Conservation (phyloP, 495 filamentous ascomycete species). For the Penicillium turbatum region DNA sequence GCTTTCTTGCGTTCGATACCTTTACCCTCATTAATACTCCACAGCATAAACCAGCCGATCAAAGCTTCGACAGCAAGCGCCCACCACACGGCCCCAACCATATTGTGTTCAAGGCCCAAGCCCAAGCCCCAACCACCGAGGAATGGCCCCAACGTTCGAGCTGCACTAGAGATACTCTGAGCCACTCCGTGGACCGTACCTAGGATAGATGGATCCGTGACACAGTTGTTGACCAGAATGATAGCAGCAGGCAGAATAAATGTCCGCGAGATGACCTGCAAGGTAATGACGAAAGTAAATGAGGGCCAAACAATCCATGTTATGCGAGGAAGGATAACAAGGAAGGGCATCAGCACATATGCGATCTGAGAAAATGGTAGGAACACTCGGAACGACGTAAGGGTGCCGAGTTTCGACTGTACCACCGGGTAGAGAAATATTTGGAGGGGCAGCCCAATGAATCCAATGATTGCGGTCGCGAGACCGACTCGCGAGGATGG, state of each 20-base stretch:
- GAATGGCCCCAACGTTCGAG: constrained; percentile 62
- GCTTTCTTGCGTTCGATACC: constrained; percentile 39
- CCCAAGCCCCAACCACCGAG: constrained; percentile 63
- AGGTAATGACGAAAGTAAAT: constrained; percentile 56
- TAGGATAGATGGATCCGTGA: constrained; percentile 56
- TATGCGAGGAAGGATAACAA: constrained; percentile 53
- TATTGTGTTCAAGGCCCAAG: constrained; percentile 56
- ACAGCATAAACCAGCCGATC: constrained; percentile 46
- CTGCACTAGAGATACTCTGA: constrained; percentile 56
- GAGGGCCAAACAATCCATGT: constrained; percentile 49
- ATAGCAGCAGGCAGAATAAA: constrained; percentile 65
- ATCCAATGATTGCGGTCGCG: constrained; percentile 64
- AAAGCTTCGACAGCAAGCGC: constrained; percentile 48
- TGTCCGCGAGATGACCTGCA: constrained; percentile 68
- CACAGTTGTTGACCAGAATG: constrained; percentile 66
- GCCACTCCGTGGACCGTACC: constrained; percentile 69
- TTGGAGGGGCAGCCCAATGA: constrained; percentile 65
- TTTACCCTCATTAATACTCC: constrained; percentile 52
- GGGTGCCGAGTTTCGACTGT: constrained; percentile 56
- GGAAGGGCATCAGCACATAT: constrained; percentile 63
- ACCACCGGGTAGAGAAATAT: constrained; percentile 65
- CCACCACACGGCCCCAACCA: constrained; percentile 73
- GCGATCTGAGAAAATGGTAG: constrained; percentile 61
- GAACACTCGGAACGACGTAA: constrained; percentile 54
- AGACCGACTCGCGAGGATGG: constrained; percentile 63